These are phyloP conservation scores for Chaetomium tenue DNA, from an alignment of 495 filamentous ascomycete species.

Conservation along the genomic window DNA sequence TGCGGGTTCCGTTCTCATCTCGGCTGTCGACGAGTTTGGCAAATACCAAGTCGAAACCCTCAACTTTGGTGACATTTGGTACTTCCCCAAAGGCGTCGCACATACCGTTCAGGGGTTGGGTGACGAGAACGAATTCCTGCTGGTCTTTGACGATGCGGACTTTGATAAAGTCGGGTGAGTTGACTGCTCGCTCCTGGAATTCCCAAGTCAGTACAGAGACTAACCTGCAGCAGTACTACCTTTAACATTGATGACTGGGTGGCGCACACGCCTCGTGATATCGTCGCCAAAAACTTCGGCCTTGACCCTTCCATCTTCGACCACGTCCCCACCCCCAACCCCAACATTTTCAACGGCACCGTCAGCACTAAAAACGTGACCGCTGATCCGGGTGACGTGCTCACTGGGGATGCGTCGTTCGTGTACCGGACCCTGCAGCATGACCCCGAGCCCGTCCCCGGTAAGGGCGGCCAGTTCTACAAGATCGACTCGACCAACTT, in stretches of 20 bases:
- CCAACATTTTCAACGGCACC: conserved; percentile 60
- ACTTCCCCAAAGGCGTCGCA: conserved; percentile 58
- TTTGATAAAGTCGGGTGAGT: conserved; percentile 47
- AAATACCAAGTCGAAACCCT: conserved; percentile 54
- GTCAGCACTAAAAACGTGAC: conserved; percentile 50
- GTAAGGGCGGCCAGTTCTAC: conserved; percentile 56
- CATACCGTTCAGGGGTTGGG: conserved; percentile 59
- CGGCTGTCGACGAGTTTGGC: conserved; percentile 61
- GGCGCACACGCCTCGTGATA: conserved; percentile 56
- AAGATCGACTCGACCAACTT: conserved; percentile 64
- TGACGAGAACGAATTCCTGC: conserved; percentile 64
- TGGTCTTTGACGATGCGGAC: conserved; percentile 63
- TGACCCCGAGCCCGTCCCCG: conserved; percentile 52
- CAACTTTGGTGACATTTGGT: conserved; percentile 39
- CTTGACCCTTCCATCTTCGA: conserved; percentile 56
- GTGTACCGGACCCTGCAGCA: conserved; percentile 56
- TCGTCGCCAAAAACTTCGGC: conserved; percentile 66
- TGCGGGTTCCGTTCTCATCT: conserved; percentile 54
- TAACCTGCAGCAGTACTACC: conserved; percentile 46
- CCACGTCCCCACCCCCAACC: conserved; percentile 53
- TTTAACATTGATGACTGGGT: conserved; percentile 67
- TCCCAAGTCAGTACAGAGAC: no score
- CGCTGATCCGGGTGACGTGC: conserved; percentile 44
- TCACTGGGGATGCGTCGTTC: conserved; percentile 56
- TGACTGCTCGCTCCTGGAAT: not conserved